Conservation (phyloP, 495 filamentous ascomycete genomes). For the Corynascus novoguineensis region DNA sequence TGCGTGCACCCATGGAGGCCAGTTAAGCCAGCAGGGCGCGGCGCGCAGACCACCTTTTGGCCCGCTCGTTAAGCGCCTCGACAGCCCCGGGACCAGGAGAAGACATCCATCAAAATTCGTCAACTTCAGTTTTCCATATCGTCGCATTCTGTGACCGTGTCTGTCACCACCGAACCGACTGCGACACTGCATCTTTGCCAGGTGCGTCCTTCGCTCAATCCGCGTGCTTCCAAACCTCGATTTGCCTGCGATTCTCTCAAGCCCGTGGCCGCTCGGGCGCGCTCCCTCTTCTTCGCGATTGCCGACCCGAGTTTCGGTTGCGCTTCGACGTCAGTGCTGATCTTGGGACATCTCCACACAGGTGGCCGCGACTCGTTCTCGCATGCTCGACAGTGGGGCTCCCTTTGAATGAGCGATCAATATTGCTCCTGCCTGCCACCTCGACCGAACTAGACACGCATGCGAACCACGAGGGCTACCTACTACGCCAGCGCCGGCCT, state of each 20-base stretch:
- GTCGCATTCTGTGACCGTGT: constrained; percentile 15
- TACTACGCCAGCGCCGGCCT: constrained; percentile 16
- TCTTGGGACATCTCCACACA: constrained; percentile 17
- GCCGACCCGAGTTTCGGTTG: constrained; percentile 15
- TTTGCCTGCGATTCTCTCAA: neutral
- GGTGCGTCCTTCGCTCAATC: constrained; percentile 7
- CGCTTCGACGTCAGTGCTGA: constrained; percentile 22
- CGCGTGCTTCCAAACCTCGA: neutral
- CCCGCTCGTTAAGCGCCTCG: constrained; percentile 16
- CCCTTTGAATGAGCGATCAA: constrained; percentile 14
- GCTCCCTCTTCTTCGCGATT: constrained; percentile 8
- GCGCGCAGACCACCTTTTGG: constrained; percentile 15
- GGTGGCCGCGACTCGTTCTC: constrained; percentile 15
- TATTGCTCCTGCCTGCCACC: neutral
- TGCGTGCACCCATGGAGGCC: neutral
- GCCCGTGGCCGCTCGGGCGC: constrained; percentile 1
- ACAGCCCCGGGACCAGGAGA: constrained; percentile 6
- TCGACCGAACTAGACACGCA: constrained; percentile 12
- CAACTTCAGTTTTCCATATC: constrained; percentile 15
- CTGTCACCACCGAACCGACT: constrained; percentile 14
- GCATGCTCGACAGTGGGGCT: constrained; percentile 9
- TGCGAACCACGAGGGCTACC: too few relatives aligned
- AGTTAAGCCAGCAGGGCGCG: constrained; percentile 3
- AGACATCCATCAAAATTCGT: constrained; percentile 18
- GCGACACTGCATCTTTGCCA: constrained; percentile 7